Conservation (phyloP, 805 yeast genomes). For the Citeromyces matritensis region DNA sequence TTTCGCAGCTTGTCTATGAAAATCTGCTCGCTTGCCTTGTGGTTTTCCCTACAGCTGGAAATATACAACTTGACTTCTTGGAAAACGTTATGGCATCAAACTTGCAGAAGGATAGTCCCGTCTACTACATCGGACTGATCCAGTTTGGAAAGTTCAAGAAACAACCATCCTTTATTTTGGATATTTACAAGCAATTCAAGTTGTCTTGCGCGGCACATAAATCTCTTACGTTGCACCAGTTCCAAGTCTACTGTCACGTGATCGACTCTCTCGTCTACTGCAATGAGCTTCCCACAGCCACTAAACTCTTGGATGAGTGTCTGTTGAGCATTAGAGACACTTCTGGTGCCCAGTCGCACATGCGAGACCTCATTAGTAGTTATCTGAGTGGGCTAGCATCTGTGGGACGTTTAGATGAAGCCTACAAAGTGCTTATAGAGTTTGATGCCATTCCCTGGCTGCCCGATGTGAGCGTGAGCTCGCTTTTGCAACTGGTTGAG, state of each 20-base stretch:
- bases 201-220: constrained; percentile 7
- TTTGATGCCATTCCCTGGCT: constrained; percentile 15
- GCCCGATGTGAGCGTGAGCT: constrained; percentile 15
- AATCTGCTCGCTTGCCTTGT: constrained; percentile 11
- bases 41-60: constrained; percentile 8
- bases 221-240: constrained; percentile 19
- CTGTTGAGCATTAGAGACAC: constrained; percentile 25
- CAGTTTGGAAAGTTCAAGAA: constrained; percentile 21
- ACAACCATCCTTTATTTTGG: constrained; percentile 20
- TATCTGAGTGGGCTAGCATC: constrained; percentile 13
- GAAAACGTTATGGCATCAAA: constrained; percentile 6
- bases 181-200: constrained; percentile 16
- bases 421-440: constrained; percentile 10
- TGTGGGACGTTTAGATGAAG: constrained; percentile 8
- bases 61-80: constrained; percentile 6
- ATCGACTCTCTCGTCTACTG: constrained; percentile 37
- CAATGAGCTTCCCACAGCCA: constrained; percentile 32
- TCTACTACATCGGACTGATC: constrained; percentile 13
- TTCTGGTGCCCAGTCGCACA: constrained; percentile 3
- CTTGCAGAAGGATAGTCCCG: constrained; percentile 2
- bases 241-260: constrained; percentile 31
- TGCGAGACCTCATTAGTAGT: constrained; percentile 10
- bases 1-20: constrained; percentile 6
- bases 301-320: constrained; percentile 40
- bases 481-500: constrained; percentile 11